These are phyloP conservation scores for Rubia occidens DNA, from an alignment of 305 asterid species.

Conservation along the genomic window DNA sequence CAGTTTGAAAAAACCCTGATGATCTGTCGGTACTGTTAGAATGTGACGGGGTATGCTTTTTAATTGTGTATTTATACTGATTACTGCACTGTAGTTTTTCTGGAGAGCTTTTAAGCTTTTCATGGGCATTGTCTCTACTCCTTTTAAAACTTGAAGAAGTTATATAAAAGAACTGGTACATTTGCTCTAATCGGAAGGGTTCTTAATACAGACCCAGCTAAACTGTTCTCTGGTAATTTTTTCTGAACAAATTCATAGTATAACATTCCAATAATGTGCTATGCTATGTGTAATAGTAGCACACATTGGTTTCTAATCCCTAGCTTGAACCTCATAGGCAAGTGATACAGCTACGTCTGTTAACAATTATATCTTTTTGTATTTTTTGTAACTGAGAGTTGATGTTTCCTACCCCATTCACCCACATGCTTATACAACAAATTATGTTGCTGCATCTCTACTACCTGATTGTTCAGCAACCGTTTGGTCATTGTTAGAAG, in stretches of 20 bases:
- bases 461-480: neutral
- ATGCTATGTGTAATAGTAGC: neutral
- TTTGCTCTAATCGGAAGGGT: neutral
- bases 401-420: neutral
- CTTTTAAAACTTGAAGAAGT: neutral
- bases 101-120: neutral
- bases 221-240: neutral
- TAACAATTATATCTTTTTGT: neutral
- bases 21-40: neutral
- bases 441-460: neutral
- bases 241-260: neutral
- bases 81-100: neutral
- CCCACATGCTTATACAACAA: neutral
- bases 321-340: neutral
- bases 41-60: neutral
- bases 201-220: neutral
- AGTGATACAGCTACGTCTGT: conserved; percentile 3
- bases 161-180: neutral
- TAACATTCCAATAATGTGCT: neutral
- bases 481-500: neutral
- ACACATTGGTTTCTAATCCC: neutral
- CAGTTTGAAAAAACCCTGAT: neutral
- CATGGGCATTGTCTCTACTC: neutral
- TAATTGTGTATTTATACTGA: neutral
- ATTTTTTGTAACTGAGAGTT: neutral